Evolutionary conservation across 2,329 filamentous ascomycete species (phyloP), one percentile per base, ranked within the genome.

Genomic region (Nothopassalora personata): DNA sequence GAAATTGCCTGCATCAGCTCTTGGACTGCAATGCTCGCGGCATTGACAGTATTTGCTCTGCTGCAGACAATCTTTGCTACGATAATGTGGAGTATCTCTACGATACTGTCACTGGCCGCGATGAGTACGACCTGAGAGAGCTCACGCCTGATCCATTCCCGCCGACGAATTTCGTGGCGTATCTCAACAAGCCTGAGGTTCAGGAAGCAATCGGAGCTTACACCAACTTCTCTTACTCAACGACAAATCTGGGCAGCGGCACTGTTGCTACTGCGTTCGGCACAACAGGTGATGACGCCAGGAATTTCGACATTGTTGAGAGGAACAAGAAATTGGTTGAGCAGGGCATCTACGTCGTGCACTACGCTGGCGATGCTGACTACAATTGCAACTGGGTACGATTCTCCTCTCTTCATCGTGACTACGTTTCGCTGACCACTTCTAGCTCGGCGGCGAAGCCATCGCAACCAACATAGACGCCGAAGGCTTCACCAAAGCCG

Each of bases 41-140:
- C 0, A 71, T 75, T 46, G 76, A 84, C 65, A 69, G 23, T 74
- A 70, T 83, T 49, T 87, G 84, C 73, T 67, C 70, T 1, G 68
- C 73, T 1, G 83, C 84, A 1, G 82, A 86, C 68, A 72, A 72
- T 58, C 85, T 83, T 70, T 86, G 83, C 73, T 74, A 72, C 45
- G 60, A 73, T 55, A 73, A 83, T 30, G 81, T 86, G 3, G 81
- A 86, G 63, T 66, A 62, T 18, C 63, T 82, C 18, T 82, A 80
- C 58, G 81, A 83, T 66, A 69, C 72, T 19, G 77, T 80, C 62
- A 73, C 80, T 0, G 76, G 76, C 1, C 77, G 84, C 36, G 81
- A 86, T 68, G 79, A 83, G 65, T 85, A 85, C 68, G 84, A 86
- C 64, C 77, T 85, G 64, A 78, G 83, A 31, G 79, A 84, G 60